phyloP scores from a whole-genome alignment of 2,329 filamentous ascomycete species.

The Aspergillus tanneri region DNA sequence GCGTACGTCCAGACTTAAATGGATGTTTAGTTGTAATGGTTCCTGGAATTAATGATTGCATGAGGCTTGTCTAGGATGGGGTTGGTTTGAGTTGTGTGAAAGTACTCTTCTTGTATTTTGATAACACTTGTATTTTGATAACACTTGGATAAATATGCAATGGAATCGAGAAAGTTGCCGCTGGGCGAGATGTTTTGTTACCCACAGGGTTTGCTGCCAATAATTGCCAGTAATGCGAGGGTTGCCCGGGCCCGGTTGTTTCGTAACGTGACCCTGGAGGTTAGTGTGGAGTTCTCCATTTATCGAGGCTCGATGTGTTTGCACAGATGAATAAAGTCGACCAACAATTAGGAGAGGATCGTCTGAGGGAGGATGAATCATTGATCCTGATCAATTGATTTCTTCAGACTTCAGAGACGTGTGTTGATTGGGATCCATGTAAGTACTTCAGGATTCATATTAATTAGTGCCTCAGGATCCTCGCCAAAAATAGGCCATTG shows the following conservation, averaged over 20 bases:
- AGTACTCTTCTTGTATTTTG: neutral
- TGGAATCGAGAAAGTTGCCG: neutral
- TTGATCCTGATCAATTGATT: too few species aligned
- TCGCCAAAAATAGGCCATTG: slow-evolving; percentile 25
- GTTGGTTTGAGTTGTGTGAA: neutral
- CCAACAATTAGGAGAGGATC: too few species aligned
- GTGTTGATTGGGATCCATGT: neutral
- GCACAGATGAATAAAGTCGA: too few species aligned
- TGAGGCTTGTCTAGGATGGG: neutral
- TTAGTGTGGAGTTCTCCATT: too few species aligned
- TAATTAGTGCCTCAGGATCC: slow-evolving; percentile 13
- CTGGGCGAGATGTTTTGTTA: neutral
- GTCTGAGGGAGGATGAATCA: too few species aligned
- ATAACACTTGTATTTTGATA: neutral
- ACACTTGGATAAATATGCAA: neutral
- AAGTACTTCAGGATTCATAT: neutral
- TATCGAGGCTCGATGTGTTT: too few species aligned
- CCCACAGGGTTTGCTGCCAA: slow-evolving; percentile 1
- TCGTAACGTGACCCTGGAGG: neutral
- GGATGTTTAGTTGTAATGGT: neutral
- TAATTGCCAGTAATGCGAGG: slow-evolving; percentile 15
- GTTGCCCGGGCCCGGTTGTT: neutral
- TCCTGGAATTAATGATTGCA: neutral
- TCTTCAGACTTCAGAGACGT: too few species aligned
- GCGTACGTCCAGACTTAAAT: neutral